phyloP scores from a whole-genome alignment of 768 basidiomycete genomes.

The Exsudoporus frostii region DNA sequence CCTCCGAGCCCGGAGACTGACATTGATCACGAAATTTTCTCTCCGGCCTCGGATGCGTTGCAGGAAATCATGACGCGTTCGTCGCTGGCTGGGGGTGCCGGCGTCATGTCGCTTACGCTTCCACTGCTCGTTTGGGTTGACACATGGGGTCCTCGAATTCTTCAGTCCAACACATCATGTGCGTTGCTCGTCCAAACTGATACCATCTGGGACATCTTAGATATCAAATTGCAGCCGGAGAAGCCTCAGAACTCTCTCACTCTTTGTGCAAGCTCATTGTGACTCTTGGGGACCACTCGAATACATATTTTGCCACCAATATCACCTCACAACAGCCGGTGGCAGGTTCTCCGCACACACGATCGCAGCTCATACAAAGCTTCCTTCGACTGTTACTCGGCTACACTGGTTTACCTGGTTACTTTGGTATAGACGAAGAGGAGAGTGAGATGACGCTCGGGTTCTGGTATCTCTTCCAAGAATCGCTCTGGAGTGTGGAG shows the following conservation, averaged over 20 bases:
- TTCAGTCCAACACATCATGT: constrained; percentile 37
- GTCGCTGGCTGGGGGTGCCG: constrained; percentile 65
- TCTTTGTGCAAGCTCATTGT: constrained; percentile 79
- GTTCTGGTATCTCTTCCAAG: constrained; percentile 91
- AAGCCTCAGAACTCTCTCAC: constrained; percentile 55
- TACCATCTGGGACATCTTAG: not conserved
- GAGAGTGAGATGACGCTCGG: constrained; percentile 83
- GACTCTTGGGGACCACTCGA: constrained; percentile 84
- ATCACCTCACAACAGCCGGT: constrained; percentile 49
- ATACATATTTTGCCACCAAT: constrained; percentile 68
- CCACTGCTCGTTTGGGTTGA: constrained; percentile 82
- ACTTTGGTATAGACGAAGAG: constrained; percentile 81
- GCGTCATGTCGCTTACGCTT: constrained; percentile 71
- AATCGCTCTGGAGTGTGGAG: constrained; percentile 73
- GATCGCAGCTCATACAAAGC: constrained; percentile 57
- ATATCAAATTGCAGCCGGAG: constrained; percentile 12
- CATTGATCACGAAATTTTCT: constrained; percentile 52
- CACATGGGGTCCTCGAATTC: constrained; percentile 46
- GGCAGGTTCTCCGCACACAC: constrained; percentile 35
- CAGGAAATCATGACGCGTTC: constrained; percentile 79
- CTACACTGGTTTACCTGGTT: constrained; percentile 72
- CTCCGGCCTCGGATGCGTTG: constrained; percentile 65
- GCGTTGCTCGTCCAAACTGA: constrained; percentile 15
- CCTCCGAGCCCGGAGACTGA: constrained; percentile 31
- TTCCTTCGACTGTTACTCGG: constrained; percentile 70